Evolutionary conservation across 805 yeast genomes (phyloP).

Genomic region (Nakazawaea wyomingensis): DNA sequence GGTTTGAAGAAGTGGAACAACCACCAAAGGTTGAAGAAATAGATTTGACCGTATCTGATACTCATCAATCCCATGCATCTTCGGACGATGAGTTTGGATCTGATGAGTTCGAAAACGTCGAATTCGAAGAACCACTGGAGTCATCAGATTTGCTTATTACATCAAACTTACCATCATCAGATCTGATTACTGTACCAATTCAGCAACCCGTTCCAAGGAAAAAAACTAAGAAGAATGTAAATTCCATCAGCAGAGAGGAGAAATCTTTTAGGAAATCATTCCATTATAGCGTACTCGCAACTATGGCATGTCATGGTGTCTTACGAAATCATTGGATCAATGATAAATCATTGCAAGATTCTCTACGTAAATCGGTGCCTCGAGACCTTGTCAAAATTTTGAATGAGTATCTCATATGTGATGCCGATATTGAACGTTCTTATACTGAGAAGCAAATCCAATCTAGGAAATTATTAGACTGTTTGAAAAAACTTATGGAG

Average conservation of each 20-base stretch:
- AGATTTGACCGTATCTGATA: neutral
- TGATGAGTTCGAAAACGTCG: slow-evolving; percentile 37
- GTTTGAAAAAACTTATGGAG: slow-evolving; percentile 60
- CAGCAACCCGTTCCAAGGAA: slow-evolving; percentile 18
- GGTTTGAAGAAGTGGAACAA: slow-evolving; percentile 3
- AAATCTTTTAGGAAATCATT: slow-evolving; percentile 42
- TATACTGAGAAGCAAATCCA: slow-evolving; percentile 30
- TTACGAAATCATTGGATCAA: slow-evolving; percentile 74
- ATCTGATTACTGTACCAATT: slow-evolving; percentile 11
- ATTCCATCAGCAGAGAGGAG: slow-evolving; percentile 49
- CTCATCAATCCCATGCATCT: slow-evolving; percentile 2
- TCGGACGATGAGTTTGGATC: slow-evolving; percentile 29
- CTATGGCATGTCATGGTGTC: slow-evolving; percentile 62
- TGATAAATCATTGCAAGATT: slow-evolving; percentile 33
- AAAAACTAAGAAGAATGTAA: slow-evolving; percentile 19
- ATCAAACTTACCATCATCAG: slow-evolving; percentile 3
- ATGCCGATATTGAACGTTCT: slow-evolving; percentile 2
- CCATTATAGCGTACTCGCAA: slow-evolving; percentile 55
- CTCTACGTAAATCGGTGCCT: slow-evolving; percentile 45
- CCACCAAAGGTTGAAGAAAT: neutral
- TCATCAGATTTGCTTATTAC: slow-evolving; percentile 25
- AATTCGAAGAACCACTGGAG: slow-evolving; percentile 24
- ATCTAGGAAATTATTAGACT: slow-evolving; percentile 69
- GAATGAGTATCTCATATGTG: slow-evolving; percentile 20
- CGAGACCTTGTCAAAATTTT: slow-evolving; percentile 39